Conservation (phyloP, 176 grass and related monocot species). For the Chrysopogon serrulatus region DNA sequence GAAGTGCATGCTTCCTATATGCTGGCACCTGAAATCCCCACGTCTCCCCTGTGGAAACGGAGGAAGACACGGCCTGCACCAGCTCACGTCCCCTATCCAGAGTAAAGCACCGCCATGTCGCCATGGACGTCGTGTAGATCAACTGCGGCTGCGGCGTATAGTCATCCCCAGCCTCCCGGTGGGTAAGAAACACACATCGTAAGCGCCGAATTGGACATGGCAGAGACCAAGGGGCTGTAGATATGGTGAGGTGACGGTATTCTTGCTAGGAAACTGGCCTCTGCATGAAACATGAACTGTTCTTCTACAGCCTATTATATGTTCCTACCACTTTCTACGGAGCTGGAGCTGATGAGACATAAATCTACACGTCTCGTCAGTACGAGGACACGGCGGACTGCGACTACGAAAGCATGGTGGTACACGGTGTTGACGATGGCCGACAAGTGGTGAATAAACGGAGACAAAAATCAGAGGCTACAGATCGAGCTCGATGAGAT, state of each 20-base stretch:
- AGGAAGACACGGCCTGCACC: neutral
- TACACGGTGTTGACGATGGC: neutral
- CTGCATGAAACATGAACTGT: neutral
- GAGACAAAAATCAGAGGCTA: neutral
- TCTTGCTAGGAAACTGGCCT: neutral
- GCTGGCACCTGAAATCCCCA: neutral
- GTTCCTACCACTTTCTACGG: neutral
- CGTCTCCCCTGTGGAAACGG: neutral
- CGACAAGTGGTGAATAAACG: neutral
- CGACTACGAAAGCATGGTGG: neutral
- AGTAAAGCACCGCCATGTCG: neutral
- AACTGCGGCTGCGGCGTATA: neutral
- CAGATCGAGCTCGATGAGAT: neutral
- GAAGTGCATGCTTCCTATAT: neutral
- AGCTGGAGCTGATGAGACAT: neutral
- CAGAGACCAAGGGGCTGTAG: neutral
- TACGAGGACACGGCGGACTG: neutral
- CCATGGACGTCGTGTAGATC: neutral
- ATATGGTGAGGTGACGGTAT: neutral
- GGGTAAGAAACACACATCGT: neutral
- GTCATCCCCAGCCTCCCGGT: neutral
- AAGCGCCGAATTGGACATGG: neutral
- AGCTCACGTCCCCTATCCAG: neutral
- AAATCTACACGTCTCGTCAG: neutral
- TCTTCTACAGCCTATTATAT: neutral